Base-by-base conservation (phyloP, 1,284 basidiomycete species). In the Irpex sp. region DNA sequence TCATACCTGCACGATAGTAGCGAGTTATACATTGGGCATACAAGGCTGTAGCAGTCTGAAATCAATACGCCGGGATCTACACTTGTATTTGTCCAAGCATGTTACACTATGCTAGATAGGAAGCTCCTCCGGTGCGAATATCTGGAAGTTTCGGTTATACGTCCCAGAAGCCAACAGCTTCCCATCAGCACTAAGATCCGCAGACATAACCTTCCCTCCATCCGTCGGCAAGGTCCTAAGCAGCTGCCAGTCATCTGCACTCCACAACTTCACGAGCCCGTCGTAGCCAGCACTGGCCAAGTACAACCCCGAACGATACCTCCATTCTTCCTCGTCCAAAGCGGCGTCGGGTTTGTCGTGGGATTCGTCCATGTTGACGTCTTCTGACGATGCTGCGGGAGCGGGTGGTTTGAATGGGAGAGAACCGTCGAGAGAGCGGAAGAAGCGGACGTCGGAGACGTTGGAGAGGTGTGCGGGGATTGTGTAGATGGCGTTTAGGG, bases 201-300 rank as follows among this genome's bases (percentile, higher is more conserved):
- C 95, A 40, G 93, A 95, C 97, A 99, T 99, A 64, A 98, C 96
- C 76, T 98, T 98, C 40, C 96, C 96, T 5, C 93, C 91, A 73
- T 98, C 97, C 13, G 95, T 96, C 38, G 93, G 89, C 65, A 99
- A 82, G 57, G 92, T 92, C 65, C 90, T 85, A 56, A 98, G 81
- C 40, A 97, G 80, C 71, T 95, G 94, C 97, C 97, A 99, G 73
- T 99, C 97, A 74, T 99, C 97, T 31, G 97, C 94, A 68, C 91
- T 94, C 97, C 97, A 99, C 56, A 99, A 74, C 74, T 97, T 95
- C 68, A 99, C 94, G 64, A 92, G 86, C 1, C 95, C 94, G 74
- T 99, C 97, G 75, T 98, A 99, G 1, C 97, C 97, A 1, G 93
- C 85, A 64, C 93, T 96, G 4, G 93, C 95, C 64, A 99, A 87